Evolutionary conservation across 371 early-diverging fungal genomes (phyloP), one percentile per base, ranked within the genome.

Genomic region (Entomophthora muscae): DNA sequence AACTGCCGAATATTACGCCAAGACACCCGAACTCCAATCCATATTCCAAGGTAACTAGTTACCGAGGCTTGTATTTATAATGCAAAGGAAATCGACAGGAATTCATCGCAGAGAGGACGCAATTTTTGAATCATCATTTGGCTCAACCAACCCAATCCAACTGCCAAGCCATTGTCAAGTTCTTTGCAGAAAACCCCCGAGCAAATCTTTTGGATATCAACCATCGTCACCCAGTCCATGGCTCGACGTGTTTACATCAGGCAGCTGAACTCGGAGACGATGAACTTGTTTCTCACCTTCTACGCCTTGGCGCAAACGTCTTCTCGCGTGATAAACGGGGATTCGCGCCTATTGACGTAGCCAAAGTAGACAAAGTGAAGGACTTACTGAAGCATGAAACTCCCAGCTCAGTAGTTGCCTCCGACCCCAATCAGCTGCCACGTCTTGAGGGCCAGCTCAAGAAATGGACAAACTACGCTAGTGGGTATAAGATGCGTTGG

Each of bases 381-480:
- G 71, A 68, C 51, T 69, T 83, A 7, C 70, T 86, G 23, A 74
- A 75, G 63, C 78, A 82, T 57, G 81, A 53, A 55, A 29, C 53
- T 54, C 30, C 52, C 3, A 53, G 52, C 22, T 63, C 63, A 22
- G 52, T 52, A 31, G 29, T 63, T 22, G 30, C 52, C 10, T 3
- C 12, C 3, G 63, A 63, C 0, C 72, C 77, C 3, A 80, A 76
- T 22, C 69, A 75, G 23, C 67, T 80, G n/a, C 84, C 84, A 5
- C 73, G 65, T 32, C 68, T 83, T 22, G 71, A 72, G 62, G 85
- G 85, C 13, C 73, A 67, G 17, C 76, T 90, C 56, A 69, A 77
- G 67, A 90, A 90, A 67, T 90, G 89, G 89, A 86, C 86, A 57
- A 90, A 90, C 74, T 88, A 83, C 70, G 84, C 88, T 3, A 69